phyloP scores from a whole-genome alignment of 1,139 yeast species.

The Pichia sp. region DNA sequence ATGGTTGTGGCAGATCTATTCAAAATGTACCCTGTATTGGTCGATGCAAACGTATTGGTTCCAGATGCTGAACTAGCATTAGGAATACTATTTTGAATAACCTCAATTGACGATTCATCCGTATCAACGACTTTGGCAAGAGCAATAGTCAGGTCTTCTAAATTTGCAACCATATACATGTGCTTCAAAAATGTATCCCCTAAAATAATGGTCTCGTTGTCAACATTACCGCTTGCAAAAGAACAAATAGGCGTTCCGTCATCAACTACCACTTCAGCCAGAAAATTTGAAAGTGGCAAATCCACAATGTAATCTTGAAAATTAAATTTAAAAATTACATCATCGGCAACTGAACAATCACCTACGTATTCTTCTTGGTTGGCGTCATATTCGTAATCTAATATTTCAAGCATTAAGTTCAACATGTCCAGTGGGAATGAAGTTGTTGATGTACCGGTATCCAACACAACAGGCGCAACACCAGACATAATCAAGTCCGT shows the following conservation, averaged over 20 bases:
- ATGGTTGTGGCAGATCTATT: not conserved
- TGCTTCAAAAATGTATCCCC: slow-evolving; percentile 72
- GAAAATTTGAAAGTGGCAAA: slow-evolving; percentile 36
- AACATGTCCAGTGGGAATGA: slow-evolving; percentile 40
- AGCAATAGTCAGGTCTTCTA: slow-evolving; percentile 55
- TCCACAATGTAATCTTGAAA: slow-evolving; percentile 46
- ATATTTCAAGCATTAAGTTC: slow-evolving; percentile 28
- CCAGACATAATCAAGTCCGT: slow-evolving; percentile 29
- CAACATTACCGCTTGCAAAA: slow-evolving; percentile 18
- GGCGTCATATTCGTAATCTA: slow-evolving; percentile 28
- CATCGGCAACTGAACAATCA: slow-evolving; percentile 24
- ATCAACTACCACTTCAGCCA: slow-evolving; percentile 8
- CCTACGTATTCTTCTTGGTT: slow-evolving; percentile 28
- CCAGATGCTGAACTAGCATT: slow-evolving; percentile 6
- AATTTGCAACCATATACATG: slow-evolving; percentile 72
- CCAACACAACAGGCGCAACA: slow-evolving; percentile 43
- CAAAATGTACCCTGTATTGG: not conserved
- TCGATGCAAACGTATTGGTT: not conserved
- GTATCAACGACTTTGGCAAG: slow-evolving; percentile 38
- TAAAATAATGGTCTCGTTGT: slow-evolving; percentile 30
- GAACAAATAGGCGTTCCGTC: slow-evolving; percentile 5
- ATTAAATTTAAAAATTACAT: slow-evolving; percentile 30
- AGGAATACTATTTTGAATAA: slow-evolving; percentile 13
- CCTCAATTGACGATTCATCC: slow-evolving; percentile 7
- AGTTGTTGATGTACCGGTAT: slow-evolving; percentile 61